Base-by-base conservation (phyloP, 139 green algal genomes). In the Bryopsis sp. region DNA sequence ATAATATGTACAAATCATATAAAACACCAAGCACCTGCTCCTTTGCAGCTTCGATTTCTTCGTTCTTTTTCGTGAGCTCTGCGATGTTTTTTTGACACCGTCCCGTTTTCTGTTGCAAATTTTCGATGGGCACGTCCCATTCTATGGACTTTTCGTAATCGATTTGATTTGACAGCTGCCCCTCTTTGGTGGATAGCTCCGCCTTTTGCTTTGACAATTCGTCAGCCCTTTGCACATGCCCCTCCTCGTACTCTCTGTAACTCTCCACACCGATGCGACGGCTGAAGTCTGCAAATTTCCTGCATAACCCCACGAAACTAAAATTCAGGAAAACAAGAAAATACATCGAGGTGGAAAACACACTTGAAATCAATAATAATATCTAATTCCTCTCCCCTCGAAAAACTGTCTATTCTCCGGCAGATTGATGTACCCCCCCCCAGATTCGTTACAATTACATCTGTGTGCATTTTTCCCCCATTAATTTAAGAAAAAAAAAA, bases 201-300 rank as follows among this genome's bases (percentile, higher is more conserved):
- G 71, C 59, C 47, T 36, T 61, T 32, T 81, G 35, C 70, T 80
- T 65, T 3, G 64, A 62, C 37, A 70, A 8, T 47, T 74, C 57
- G 60, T 84, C 71, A n/a, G 78, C 76, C 46, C 83, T 77, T 37
- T 73, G 76, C 33, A 86, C 54, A 54, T 89, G 73, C 19, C 78
- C 81, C 74, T 94, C 85, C 82, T 96, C 86, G 36, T 88, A 93
- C 79, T 96, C 90, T 15, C 89, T 84, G 34, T 97, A 90, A 75
- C 76, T 92, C 29, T 60, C 37, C 39, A 98, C 82, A 31, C 92
- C 89, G 39, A 90, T 39, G 39, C 59, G 15, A 6, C 8, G 15
- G 37, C 43, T 60, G 48, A 60, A 71, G 11, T 11, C 70, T 67
- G 82, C 62, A 37, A 64, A 28, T 32, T 61, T 24, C 1, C 26